Percentiles rank a stretch among this genome's conserved stretches.
These are phyloP conservation scores for Calonectria henricotiae DNA, from an alignment of 2,329 filamentous ascomycete species.

Conservation along the genomic window DNA sequence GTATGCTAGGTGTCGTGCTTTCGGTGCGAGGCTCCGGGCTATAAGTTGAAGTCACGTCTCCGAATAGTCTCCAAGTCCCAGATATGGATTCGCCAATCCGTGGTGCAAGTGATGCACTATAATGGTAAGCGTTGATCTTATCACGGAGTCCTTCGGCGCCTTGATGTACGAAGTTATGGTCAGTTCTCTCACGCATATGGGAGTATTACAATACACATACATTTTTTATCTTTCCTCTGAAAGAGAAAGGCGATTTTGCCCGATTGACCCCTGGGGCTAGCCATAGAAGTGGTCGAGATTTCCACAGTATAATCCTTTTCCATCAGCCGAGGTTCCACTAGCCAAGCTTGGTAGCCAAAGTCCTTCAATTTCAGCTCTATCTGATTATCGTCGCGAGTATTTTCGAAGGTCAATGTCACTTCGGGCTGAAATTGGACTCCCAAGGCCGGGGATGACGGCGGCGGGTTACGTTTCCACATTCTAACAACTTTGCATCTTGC, in stretches of 20 bases:
- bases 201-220: not conserved
- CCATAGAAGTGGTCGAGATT: not conserved
- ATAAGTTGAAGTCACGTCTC: not conserved
- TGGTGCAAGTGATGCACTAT: not conserved
- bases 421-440: not conserved
- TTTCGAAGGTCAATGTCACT: constrained; percentile 14
- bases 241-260: constrained; percentile 1
- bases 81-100: not conserved
- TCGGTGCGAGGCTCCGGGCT: not conserved
- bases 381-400: not conserved
- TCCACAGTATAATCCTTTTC: not conserved
- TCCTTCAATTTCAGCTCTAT: not conserved
- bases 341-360: not conserved
- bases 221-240: not conserved
- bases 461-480: not conserved
- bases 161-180: not conserved
- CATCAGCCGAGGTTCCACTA: not conserved
- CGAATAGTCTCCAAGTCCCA: no score
- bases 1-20: not conserved
- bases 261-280: not conserved
- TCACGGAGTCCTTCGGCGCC: not conserved
- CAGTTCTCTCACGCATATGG: not conserved
- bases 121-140: not conserved
- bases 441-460: not conserved
- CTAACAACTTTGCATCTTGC: constrained; percentile 15